A percentile compares a stretch with the other conserved stretches of the same genome.
Conservation (phyloP, 257 asterid genomes). For the Solanum sparsipilum region DNA sequence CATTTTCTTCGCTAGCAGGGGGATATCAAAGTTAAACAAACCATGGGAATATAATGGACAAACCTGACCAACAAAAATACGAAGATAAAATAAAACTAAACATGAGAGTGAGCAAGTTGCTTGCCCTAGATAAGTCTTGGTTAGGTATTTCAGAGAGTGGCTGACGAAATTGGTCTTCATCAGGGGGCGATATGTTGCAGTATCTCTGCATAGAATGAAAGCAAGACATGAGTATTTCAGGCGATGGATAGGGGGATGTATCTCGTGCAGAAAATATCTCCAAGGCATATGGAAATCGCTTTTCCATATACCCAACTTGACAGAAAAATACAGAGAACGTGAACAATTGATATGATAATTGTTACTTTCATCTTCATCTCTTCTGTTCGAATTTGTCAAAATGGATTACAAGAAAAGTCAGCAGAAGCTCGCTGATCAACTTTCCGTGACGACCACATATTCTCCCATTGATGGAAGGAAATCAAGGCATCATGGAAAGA, state of each 20-base stretch:
- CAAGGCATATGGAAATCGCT: background rate
- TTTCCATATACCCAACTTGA: background rate
- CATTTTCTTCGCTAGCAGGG: background rate
- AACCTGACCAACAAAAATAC: background rate
- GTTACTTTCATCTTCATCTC: background rate
- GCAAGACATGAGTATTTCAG: background rate
- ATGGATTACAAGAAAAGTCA: background rate
- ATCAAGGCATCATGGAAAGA: background rate
- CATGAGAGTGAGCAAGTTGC: slow-evolving; percentile 3
- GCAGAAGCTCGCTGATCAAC: background rate
- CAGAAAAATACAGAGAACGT: background rate
- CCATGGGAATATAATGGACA: background rate
- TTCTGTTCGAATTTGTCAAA: background rate
- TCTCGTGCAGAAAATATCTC: background rate
- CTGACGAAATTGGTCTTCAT: slow-evolving; percentile 51
- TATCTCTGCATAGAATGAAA: slow-evolving; percentile 31
- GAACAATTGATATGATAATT: background rate
- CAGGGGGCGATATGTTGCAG: slow-evolving; percentile 43
- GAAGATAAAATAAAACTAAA: background rate
- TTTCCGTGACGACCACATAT: background rate
- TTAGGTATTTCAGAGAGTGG: slow-evolving; percentile 48
- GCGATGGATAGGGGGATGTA: background rate
- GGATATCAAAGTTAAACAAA: background rate
- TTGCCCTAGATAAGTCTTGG: slow-evolving; percentile 47
- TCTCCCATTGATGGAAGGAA: background rate